Conservation (phyloP, 345 rosid species). For the Salix caprea region DNA sequence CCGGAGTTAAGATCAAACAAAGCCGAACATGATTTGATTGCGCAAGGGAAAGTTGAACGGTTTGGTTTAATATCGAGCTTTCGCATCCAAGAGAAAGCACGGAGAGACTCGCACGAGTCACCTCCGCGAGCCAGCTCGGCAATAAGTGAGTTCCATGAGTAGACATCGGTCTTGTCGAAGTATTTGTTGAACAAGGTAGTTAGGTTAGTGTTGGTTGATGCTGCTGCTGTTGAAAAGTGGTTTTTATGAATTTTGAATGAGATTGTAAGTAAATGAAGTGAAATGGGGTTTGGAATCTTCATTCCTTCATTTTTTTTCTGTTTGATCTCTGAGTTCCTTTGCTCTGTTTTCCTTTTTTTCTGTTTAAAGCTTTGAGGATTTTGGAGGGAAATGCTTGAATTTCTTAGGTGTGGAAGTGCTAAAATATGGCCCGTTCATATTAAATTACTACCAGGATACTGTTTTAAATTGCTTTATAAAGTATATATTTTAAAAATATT, state of each 20-base stretch:
- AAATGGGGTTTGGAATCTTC: slow-evolving; percentile 29
- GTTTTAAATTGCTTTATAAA: too few relatives aligned
- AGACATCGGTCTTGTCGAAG: slow-evolving; percentile 62
- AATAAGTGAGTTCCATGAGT: slow-evolving; percentile 87
- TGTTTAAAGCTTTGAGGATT: too few relatives aligned
- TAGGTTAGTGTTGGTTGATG: slow-evolving; percentile 37
- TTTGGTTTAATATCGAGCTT: slow-evolving; percentile 59
- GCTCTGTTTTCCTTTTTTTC: background rate
- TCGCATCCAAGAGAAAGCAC: slow-evolving; percentile 79
- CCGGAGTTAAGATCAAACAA: slow-evolving; percentile 67
- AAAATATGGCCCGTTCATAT: too few relatives aligned
- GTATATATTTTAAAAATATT: too few relatives aligned
- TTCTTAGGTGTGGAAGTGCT: too few relatives aligned
- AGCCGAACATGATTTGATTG: slow-evolving; percentile 82
- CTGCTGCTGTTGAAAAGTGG: slow-evolving; percentile 27
- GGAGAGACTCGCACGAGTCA: slow-evolving; percentile 67
- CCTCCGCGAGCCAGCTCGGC: slow-evolving; percentile 76
- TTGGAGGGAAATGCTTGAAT: background rate
- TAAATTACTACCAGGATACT: too few relatives aligned
- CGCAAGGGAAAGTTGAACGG: slow-evolving; percentile 80
- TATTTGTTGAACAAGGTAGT: slow-evolving; percentile 57
- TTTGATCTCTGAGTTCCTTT: background rate
- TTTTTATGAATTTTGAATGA: slow-evolving; percentile 22
- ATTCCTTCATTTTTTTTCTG: slow-evolving; percentile 20
- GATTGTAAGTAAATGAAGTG: background rate